Evolutionary conservation across 2,329 filamentous ascomycete genomes (phyloP), one percentile per base, ranked within the genome.

Genomic region (Atkinsonella hypoxylon): DNA sequence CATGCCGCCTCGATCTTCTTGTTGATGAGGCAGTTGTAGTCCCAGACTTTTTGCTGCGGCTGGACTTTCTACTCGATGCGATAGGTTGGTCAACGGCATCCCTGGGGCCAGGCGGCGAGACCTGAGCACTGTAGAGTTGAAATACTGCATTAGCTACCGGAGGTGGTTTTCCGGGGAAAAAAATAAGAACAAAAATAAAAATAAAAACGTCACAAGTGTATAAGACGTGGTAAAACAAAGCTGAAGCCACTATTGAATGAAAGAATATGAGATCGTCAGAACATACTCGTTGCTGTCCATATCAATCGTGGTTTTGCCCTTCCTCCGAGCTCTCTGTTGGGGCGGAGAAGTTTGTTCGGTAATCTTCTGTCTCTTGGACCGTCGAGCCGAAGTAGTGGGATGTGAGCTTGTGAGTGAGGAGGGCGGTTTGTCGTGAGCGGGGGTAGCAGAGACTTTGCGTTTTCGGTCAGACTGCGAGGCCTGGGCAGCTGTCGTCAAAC

Each of bases 281-380:
- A 64, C 64, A 58, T 77, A 89, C 85, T 80, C 81, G 68, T 78
- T 76, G 67, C 78, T 82, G 63, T 87, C 87, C 87, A 90, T 91
- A 64, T 74, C 76, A 64, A 75, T 74, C 57, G 73, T 58, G 54
- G 67, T 75, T 68, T 83, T 85, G 62, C 75, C 78, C 67, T 79
- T 85, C 62, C 70, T 78, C 59, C 76, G 77, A 56, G 76, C 70
- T 56, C 72, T 66, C 46, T 72, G 64, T 59, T 60, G 61, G 65
- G 58, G 67, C 64, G 53, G 67, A 61, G 51, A 67, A 58, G 53
- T 2, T 39, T 71, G 59, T 58, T 79, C 77, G 61, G 76, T 68
- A 55, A 81, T 76, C 67, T 85, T 87, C 66, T 81, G 81, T 68
- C 83, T 80, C 72, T 88, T 91, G 67, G 81, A 74, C 67, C 80